Base-by-base conservation (phyloP, 176 grass and related monocot genomes). In the Tuctoria greenei region DNA sequence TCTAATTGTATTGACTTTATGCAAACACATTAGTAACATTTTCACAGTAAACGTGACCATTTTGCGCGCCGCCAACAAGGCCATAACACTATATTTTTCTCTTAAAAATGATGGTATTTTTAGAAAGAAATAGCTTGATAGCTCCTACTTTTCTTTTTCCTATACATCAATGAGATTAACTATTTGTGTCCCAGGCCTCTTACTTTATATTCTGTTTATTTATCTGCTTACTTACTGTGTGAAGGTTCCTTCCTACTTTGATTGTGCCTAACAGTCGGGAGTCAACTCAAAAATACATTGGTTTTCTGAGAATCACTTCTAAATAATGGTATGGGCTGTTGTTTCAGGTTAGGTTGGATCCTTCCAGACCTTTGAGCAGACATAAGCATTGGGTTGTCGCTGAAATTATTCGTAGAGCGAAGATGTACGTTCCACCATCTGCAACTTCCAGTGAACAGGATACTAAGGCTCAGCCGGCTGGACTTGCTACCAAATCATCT, bases 351-450 rank as follows among this genome's bases (percentile, higher is more conserved):
- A 90, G 76, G 40, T 74, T 99, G 81, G 88, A 97, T 84, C 74
- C 84, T 75, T 93, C 88, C 28, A 91, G 94, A 84, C 94, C 94
- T 28, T 77, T 93, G 77, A 97, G 94, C 88, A 93, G 79, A 87
- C 76, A 58, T 55, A 97, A 90, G 79, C 74, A 91, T 67, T 93
- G 84, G 88, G 76, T 86, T 49, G 88, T 93, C 57, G 88, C 91
- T 27, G 91, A 97, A 75, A 89, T 97, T 71, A 72, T 97, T 87
- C 86, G 75, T 3, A 93, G 84, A 83, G 94, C 91, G 31, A 97
- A 87, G 92, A 25, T 93, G 41, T 92, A 91, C 82, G 76, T 85
- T 61, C 79, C 81, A 28, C 86, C 81, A 69, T 46, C 87, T 66
- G 49, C 82, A 52, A 46, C 64, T 9, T 82, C 84, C 49, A 42